Conservation (phyloP, 1,139 yeast species). For the Yamadazyma diddensiae region DNA sequence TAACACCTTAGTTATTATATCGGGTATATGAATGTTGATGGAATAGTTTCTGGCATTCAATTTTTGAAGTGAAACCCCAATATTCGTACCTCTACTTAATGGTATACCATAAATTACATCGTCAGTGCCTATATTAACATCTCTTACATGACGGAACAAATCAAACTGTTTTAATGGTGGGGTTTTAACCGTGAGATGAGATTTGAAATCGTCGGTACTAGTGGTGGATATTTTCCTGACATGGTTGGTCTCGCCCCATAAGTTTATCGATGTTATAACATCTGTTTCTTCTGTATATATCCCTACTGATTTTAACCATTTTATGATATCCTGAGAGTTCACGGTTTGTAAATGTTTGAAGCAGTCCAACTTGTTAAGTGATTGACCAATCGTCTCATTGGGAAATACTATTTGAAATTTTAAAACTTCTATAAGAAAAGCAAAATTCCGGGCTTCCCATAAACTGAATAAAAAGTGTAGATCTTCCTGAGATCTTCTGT, state of each 20-base stretch:
- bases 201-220: constrained; percentile 17
- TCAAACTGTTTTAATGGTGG: too few relatives aligned
- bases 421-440: constrained; percentile 25
- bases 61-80: constrained; percentile 8
- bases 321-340: constrained; percentile 16
- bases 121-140: neutral
- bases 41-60: constrained; percentile 11
- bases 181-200: constrained; percentile 7
- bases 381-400: constrained; percentile 21
- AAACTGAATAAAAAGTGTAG: constrained; percentile 25
- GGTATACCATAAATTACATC: constrained; percentile 6
- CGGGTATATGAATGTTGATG: constrained; percentile 41
- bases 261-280: constrained; percentile 27
- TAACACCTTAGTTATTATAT: constrained; percentile 29
- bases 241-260: constrained; percentile 22
- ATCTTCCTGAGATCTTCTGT: constrained; percentile 6
- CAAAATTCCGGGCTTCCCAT: constrained; percentile 33
- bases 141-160: constrained; percentile 8
- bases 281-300: constrained; percentile 29
- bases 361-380: constrained; percentile 14
- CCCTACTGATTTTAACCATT: constrained; percentile 20
- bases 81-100: neutral
- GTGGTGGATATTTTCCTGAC: constrained; percentile 20
- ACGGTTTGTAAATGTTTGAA: constrained; percentile 15
- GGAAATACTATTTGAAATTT: constrained; percentile 36